Percentiles rank a stretch among this genome's conserved stretches.
Evolutionary conservation across 2,329 filamentous ascomycete species (phyloP).

Genomic region (Fusarium nelsonii): DNA sequence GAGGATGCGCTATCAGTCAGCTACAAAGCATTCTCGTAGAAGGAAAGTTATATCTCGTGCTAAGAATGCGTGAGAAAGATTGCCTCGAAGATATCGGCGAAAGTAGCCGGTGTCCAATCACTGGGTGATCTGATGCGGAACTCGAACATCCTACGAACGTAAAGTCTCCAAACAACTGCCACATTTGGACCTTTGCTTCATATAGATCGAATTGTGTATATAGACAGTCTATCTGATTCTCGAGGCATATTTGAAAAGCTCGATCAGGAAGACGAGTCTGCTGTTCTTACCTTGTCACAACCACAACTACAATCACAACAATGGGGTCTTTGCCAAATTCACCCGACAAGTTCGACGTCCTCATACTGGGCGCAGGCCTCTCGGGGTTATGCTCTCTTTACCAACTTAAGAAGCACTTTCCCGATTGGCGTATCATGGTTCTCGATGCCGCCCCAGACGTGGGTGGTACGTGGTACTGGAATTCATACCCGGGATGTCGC

Average conservation of each 20-base stretch:
- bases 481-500: constrained; percentile 48
- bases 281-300: neutral
- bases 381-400: constrained; percentile 58
- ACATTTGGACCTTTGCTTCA: too few relatives aligned
- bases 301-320: neutral
- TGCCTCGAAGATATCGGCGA: too few relatives aligned
- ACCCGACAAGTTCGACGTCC: constrained; percentile 28
- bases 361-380: constrained; percentile 47
- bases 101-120: too few relatives aligned
- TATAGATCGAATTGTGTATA: neutral
- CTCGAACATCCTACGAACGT: too few relatives aligned
- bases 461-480: constrained; percentile 47
- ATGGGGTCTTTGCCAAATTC: constrained; percentile 37
- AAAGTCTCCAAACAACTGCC: too few relatives aligned
- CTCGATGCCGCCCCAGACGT: constrained; percentile 40
- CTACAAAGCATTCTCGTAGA: neutral
- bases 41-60: constrained; percentile 35
- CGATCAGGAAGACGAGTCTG: rapidly evolving
- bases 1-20: neutral
- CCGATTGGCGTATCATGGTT: constrained; percentile 35
- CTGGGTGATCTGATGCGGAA: neutral
- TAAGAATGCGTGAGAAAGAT: neutral
- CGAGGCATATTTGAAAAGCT: neutral
- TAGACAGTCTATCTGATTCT: neutral
- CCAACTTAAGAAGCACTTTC: constrained; percentile 53